Percentiles rank a stretch among this genome's conserved stretches.
phyloP scores from a whole-genome alignment of 768 basidiomycete genomes.

The Glaciozyma martinii region DNA sequence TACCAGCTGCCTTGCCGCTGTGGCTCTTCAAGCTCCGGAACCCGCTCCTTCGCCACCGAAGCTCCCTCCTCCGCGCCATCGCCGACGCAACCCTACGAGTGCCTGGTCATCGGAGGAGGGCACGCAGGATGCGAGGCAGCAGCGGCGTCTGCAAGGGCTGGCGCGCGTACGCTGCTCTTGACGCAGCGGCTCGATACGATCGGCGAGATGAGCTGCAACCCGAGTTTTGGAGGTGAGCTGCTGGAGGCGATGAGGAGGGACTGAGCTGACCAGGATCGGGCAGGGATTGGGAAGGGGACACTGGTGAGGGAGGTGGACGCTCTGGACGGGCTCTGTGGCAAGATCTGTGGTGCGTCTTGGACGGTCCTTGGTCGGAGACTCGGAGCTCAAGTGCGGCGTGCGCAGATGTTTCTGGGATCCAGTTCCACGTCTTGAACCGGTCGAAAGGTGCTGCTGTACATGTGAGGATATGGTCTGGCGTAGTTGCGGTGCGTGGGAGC shows the following conservation, averaged over 20 bases:
- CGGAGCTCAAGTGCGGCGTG: neutral
- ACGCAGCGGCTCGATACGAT: conserved; percentile 75
- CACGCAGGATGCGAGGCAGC: conserved; percentile 92
- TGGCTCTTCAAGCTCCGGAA: conserved; percentile 8
- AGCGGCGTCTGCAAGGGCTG: conserved; percentile 70
- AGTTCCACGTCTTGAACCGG: conserved; percentile 74
- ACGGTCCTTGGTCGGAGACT: neutral
- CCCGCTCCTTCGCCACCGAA: conserved; percentile 5
- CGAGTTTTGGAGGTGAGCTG: conserved; percentile 57
- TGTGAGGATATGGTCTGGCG: conserved; percentile 43
- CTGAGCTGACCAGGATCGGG: neutral
- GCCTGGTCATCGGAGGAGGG: conserved; percentile 72
- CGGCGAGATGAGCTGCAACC: conserved; percentile 81
- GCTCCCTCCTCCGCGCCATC: neutral
- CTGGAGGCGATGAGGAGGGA: fast-evolving
- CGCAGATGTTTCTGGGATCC: conserved; percentile 75
- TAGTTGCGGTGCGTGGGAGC: neutral
- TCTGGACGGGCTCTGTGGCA: conserved; percentile 75
- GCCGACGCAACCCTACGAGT: conserved; percentile 12
- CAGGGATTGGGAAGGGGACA: conserved; percentile 68
- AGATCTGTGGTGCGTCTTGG: conserved; percentile 57
- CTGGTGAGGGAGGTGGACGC: conserved; percentile 87
- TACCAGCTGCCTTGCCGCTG: conserved; percentile 15
- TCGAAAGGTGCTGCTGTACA: conserved; percentile 84
- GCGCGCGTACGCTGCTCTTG: conserved; percentile 68